These are phyloP conservation scores for Anacardium occidentale DNA, from an alignment of 345 rosid genomes.

Conservation along the genomic window DNA sequence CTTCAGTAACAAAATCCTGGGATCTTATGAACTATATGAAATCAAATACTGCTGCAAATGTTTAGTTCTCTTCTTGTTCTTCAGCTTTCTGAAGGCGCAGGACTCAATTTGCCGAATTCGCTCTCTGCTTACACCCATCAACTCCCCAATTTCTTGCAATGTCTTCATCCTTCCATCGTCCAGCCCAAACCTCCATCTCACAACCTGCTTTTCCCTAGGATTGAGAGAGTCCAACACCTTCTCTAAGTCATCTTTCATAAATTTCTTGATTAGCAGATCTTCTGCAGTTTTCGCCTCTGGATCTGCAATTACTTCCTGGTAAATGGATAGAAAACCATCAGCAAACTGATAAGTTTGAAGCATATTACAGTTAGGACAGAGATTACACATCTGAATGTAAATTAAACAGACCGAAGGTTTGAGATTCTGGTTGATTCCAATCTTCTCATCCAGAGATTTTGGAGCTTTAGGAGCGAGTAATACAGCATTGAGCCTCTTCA, in stretches of 20 bases:
- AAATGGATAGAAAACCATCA: conserved; percentile 11
- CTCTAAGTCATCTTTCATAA: conserved; percentile 78
- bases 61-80: conserved; percentile 72
- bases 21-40: conserved; percentile 22
- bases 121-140: conserved; percentile 85
- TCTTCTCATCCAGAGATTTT: conserved; percentile 83
- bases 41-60: conserved; percentile 71
- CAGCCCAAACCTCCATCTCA: conserved; percentile 86
- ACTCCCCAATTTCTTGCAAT: conserved; percentile 89
- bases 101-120: conserved; percentile 87
- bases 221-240: conserved; percentile 71
- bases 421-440: conserved; percentile 69
- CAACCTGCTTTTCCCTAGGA: conserved; percentile 73
- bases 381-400: not conserved
- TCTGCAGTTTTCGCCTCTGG: conserved; percentile 80
- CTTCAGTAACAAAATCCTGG: not conserved
- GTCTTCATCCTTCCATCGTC: conserved; percentile 91
- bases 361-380: not conserved
- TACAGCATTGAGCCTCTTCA: conserved; percentile 82
- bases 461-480: conserved; percentile 79
- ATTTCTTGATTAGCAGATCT: conserved; percentile 61
- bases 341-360: not conserved
- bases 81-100: conserved; percentile 73
- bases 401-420: conserved; percentile 67
- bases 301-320: conserved; percentile 79